Percentiles rank a stretch among this genome's conserved stretches.
These are phyloP conservation scores for Claviceps capensis DNA, from an alignment of 2,329 filamentous ascomycete species.

Conservation along the genomic window DNA sequence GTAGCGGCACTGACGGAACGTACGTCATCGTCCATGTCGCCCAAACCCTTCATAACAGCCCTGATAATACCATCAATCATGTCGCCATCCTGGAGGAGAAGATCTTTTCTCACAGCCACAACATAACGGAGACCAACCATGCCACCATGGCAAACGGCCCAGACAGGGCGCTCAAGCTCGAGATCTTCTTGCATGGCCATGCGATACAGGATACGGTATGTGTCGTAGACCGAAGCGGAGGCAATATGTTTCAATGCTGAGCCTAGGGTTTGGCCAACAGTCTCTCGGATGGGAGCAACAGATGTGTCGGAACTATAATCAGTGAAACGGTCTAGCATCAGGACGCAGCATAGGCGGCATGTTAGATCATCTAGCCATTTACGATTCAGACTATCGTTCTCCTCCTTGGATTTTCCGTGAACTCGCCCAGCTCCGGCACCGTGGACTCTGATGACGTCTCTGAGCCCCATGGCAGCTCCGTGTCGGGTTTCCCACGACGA, in stretches of 20 bases:
- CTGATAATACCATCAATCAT: slow-evolving; percentile 88
- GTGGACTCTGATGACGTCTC: slow-evolving; percentile 86
- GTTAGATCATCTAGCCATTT: slow-evolving; percentile 88
- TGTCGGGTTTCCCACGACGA: slow-evolving; percentile 90
- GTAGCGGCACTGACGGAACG: slow-evolving; percentile 96
- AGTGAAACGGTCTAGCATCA: slow-evolving; percentile 94
- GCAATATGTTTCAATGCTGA: slow-evolving; percentile 78
- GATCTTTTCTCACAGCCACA: slow-evolving; percentile 85
- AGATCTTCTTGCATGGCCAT: slow-evolving; percentile 88
- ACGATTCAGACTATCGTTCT: slow-evolving; percentile 71
- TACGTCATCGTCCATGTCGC: slow-evolving; percentile 86
- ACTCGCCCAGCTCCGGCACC: slow-evolving; percentile 74
- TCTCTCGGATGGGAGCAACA: slow-evolving; percentile 90
- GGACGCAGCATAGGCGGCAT: slow-evolving; percentile 86
- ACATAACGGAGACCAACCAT: slow-evolving; percentile 96
- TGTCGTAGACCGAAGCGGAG: slow-evolving; percentile 62
- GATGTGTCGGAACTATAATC: slow-evolving; percentile 97
- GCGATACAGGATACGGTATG: slow-evolving; percentile 72
- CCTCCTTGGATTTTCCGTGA: slow-evolving; percentile 50
- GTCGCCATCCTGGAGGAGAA: slow-evolving; percentile 67
- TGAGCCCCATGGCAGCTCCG: slow-evolving; percentile 85
- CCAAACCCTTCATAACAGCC: slow-evolving; percentile 89
- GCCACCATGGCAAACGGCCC: slow-evolving; percentile 93
- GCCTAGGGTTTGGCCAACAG: slow-evolving; percentile 84
- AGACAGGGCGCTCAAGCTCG: slow-evolving; percentile 58